These are phyloP conservation scores for Brassica juncea DNA, from an alignment of 345 rosid genomes.

Conservation along the genomic window DNA sequence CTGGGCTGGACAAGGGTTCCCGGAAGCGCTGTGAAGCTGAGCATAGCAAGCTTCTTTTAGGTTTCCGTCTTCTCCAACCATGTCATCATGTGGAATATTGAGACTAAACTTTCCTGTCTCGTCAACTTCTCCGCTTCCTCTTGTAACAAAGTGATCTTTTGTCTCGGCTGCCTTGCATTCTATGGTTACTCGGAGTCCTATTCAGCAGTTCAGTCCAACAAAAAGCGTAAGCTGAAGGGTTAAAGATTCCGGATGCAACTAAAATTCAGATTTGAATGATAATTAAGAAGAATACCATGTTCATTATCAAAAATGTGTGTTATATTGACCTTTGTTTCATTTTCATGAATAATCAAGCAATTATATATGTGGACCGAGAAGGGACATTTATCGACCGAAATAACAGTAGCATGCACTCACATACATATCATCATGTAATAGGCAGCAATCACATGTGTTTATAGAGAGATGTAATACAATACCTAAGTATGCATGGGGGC, in stretches of 20 bases:
- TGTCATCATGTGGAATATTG: conserved; percentile 48
- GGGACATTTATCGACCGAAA: neutral
- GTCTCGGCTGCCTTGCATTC: conserved; percentile 59
- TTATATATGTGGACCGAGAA: neutral
- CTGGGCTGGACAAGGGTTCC: conserved; percentile 57
- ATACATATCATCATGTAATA: neutral
- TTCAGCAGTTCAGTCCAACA: neutral
- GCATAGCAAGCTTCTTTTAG: conserved; percentile 77
- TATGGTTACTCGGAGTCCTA: conserved; percentile 60
- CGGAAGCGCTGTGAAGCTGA: conserved; percentile 67
- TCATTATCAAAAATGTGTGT: neutral
- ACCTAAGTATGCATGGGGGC: conserved; percentile 29
- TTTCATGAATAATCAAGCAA: neutral
- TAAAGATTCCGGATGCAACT: neutral
- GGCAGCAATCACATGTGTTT: neutral
- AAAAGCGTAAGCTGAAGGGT: neutral
- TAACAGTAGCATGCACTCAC: neutral
- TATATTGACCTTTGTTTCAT: neutral
- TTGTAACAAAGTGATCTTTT: conserved; percentile 52
- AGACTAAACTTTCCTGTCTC: conserved; percentile 65
- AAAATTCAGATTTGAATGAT: neutral
- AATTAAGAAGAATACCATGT: neutral
- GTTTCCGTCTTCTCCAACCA: conserved; percentile 51
- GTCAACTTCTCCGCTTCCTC: conserved; percentile 59
- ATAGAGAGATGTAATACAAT: neutral